phyloP scores from a whole-genome alignment of 129 eudicot genomes.

The Chrysanthemum seticuspe region DNA sequence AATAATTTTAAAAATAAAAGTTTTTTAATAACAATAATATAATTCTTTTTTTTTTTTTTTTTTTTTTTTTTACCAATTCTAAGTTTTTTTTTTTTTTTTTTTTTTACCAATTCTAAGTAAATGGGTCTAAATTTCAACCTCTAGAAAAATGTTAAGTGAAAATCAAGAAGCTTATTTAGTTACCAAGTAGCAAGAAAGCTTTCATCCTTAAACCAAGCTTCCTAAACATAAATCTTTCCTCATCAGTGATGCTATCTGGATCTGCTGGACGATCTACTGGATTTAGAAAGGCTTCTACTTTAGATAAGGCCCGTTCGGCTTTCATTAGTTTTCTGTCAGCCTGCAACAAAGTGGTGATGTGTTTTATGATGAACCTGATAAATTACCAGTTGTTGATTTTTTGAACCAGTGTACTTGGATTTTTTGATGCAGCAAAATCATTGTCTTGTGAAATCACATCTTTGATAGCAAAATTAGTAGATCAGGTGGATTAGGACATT shows the following conservation, averaged over 20 bases:
- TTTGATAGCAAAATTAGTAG: not conserved
- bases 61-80: not conserved
- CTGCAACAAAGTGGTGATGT: constrained; percentile 29
- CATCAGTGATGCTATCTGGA: constrained; percentile 73
- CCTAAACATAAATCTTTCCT: constrained; percentile 89
- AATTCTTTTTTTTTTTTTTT: too few relatives aligned
- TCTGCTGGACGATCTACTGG: constrained; percentile 70
- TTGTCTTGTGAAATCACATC: constrained; percentile 8
- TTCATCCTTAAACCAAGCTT: constrained; percentile 95
- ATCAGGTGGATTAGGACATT: not conserved
- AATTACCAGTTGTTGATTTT: constrained; percentile 5
- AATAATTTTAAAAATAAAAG: too few relatives aligned
- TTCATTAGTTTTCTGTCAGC: constrained; percentile 70
- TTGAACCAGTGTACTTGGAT: constrained; percentile 7
- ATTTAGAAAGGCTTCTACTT: constrained; percentile 75
- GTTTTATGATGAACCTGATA: constrained; percentile 2
- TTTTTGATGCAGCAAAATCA: not conserved
- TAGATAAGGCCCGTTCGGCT: constrained; percentile 70
- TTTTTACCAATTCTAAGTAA: not conserved
- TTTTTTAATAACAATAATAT: too few relatives aligned
- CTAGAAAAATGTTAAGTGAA: not conserved
- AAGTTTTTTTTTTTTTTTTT: not conserved
- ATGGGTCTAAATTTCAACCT: not conserved
- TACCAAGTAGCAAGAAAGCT: constrained; percentile 96
- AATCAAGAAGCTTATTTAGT: constrained; percentile 21